Percentiles rank a stretch among this genome's conserved stretches.
phyloP scores from a whole-genome alignment of 108 stramenopile genomes.

The Cyclotella cryptica region DNA sequence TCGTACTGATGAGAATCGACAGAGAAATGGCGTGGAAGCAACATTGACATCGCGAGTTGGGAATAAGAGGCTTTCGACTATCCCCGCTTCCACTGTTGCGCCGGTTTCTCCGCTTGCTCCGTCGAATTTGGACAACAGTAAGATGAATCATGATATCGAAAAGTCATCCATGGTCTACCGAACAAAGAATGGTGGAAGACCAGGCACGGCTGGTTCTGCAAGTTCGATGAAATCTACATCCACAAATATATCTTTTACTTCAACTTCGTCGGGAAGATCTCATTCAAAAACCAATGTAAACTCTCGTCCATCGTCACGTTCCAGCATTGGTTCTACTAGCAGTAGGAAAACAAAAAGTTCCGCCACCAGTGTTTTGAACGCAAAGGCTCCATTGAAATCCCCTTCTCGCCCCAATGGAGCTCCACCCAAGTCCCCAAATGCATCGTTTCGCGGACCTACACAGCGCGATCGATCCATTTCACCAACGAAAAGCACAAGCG shows the following conservation, averaged over 20 bases:
- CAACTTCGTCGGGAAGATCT: neutral
- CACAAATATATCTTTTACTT: neutral
- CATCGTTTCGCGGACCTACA: neutral
- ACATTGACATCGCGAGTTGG: conserved; percentile 47
- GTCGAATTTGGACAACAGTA: conserved; percentile 32
- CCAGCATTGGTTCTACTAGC: conserved; percentile 11
- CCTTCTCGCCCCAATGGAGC: neutral
- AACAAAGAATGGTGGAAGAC: conserved; percentile 16
- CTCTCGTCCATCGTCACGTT: conserved; percentile 33
- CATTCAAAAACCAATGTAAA: neutral
- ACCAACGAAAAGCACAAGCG: neutral
- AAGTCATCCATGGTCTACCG: neutral
- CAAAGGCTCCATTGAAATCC: neutral
- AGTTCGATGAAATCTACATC: conserved; percentile 1
- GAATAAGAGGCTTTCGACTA: conserved; percentile 65
- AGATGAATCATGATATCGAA: neutral
- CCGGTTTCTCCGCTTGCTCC: conserved; percentile 63
- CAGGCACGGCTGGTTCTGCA: conserved; percentile 22
- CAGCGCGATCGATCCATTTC: conserved; percentile 7
- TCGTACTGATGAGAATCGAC: conserved; percentile 10
- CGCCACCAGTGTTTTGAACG: neutral
- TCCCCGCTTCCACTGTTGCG: conserved; percentile 62
- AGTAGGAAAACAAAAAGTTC: neutral
- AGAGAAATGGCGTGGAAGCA: conserved; percentile 43
- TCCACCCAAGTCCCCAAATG: conserved; percentile 6